A percentile compares a stretch with the other conserved stretches of the same genome.
These are phyloP conservation scores for Massospora cicadina DNA, from an alignment of 371 early-diverging fungal genomes.

Conservation along the genomic window DNA sequence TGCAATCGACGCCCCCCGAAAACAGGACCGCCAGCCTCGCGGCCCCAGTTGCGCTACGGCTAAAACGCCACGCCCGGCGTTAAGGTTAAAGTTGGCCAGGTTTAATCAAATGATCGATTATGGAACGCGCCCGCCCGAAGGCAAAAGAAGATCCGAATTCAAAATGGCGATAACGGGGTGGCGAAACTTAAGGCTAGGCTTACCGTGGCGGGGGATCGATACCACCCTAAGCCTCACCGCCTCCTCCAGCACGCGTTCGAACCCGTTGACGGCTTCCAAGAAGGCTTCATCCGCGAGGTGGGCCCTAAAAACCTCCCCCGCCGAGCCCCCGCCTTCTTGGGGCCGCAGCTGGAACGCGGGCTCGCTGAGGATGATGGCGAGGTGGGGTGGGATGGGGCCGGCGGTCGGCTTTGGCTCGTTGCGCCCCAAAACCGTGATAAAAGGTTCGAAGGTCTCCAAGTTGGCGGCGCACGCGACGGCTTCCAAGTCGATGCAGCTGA, in stretches of 20 bases:
- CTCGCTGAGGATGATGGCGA: no score
- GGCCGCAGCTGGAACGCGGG: no score
- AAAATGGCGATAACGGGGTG: no score
- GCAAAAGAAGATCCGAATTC: no score
- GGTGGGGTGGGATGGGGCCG: conserved; percentile 21
- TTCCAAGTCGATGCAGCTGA: neutral
- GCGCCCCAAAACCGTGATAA: conserved; percentile 1
- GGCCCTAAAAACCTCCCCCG: neutral
- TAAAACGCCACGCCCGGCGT: no score
- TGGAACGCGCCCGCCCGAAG: no score
- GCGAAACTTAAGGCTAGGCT: no score
- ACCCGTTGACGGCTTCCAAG: conserved; percentile 34
- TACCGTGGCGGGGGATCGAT: neutral
- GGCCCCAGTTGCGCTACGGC: neutral
- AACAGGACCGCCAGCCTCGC: conserved; percentile 63
- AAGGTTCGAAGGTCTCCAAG: conserved; percentile 12
- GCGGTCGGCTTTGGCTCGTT: neutral
- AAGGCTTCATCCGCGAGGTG: conserved; percentile 14
- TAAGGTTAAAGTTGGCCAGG: no score
- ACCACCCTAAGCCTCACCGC: conserved; percentile 18
- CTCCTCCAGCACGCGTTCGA: conserved; percentile 25
- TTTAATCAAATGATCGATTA: no score
- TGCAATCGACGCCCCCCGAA: conserved; percentile 90
- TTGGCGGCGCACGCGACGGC: neutral
- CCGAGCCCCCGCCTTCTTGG: neutral